A percentile compares a stretch with the other conserved stretches of the same genome.
Evolutionary conservation across 306 rosid species (phyloP).

Genomic region (Inga laurina): DNA sequence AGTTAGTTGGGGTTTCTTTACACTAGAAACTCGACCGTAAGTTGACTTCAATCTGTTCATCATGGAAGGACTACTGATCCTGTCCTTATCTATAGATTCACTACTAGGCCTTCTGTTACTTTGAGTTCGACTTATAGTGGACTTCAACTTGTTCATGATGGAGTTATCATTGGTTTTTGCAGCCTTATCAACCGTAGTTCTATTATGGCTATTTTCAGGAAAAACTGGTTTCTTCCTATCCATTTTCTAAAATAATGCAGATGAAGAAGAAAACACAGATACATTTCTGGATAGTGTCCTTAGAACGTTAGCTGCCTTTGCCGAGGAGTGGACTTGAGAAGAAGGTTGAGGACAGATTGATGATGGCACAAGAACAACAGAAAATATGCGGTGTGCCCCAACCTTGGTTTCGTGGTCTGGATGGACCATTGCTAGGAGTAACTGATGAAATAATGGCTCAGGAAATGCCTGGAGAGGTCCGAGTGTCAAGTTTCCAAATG

Average conservation of each 20-base stretch:
- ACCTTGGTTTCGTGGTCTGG: slow-evolving; percentile 94
- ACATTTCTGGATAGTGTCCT: slow-evolving; percentile 69
- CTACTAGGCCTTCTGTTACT: slow-evolving; percentile 43
- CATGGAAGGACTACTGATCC: slow-evolving; percentile 43
- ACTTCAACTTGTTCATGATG: slow-evolving; percentile 63
- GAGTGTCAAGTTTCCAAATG: slow-evolving; percentile 21
- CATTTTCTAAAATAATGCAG: slow-evolving; percentile 87
- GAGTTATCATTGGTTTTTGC: slow-evolving; percentile 43
- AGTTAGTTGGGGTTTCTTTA: slow-evolving; percentile 40
- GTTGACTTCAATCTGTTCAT: slow-evolving; percentile 62
- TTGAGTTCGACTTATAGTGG: slow-evolving; percentile 53
- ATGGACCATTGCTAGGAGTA: slow-evolving; percentile 91
- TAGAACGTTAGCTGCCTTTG: slow-evolving; percentile 47
- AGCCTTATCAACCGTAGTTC: slow-evolving; percentile 17
- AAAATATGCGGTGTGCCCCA: slow-evolving; percentile 90
- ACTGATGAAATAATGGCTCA: slow-evolving; percentile 74
- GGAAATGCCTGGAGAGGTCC: slow-evolving; percentile 49
- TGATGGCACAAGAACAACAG: slow-evolving; percentile 93
- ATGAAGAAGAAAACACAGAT: slow-evolving; percentile 62
- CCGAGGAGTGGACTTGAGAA: slow-evolving; percentile 34
- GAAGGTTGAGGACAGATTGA: slow-evolving; percentile 76
- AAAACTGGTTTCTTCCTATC: slow-evolving; percentile 53
- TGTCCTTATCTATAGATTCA: slow-evolving; percentile 35
- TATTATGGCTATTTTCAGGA: slow-evolving; percentile 45
- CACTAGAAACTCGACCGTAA: slow-evolving; percentile 55